A percentile compares a stretch with the other conserved stretches of the same genome.
These are phyloP conservation scores for Rhododendron williamsianum DNA, from an alignment of 148 eudicot species.

Conservation along the genomic window DNA sequence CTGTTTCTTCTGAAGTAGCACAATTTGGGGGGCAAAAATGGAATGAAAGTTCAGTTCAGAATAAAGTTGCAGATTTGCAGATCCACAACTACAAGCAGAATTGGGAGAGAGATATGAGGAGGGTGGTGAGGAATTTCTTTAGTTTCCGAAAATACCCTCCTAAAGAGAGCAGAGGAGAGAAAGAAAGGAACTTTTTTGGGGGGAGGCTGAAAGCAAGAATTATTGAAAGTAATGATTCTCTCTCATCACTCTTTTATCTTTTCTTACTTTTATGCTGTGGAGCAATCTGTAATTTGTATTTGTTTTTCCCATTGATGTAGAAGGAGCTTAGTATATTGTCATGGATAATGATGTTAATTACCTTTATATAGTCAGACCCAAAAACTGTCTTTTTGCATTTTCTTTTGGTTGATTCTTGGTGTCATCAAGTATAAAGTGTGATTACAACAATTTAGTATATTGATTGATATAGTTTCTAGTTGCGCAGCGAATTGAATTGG, in stretches of 20 bases:
- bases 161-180: not conserved
- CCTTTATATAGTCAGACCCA: not conserved
- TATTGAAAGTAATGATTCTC: not conserved
- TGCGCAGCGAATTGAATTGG: not conserved
- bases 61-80: slow-evolving; percentile 21
- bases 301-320: not conserved
- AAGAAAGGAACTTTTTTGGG: too few relatives aligned
- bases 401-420: not conserved
- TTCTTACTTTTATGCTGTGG: not conserved
- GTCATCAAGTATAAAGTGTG: not conserved
- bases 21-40: not conserved
- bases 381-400: not conserved
- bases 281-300: slow-evolving; percentile 3
- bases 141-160: slow-evolving; percentile 6
- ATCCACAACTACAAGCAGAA: slow-evolving; percentile 9
- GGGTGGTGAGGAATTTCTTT: not conserved
- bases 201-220: not conserved
- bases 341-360: not conserved
- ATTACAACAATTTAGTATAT: not conserved
- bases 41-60: not conserved
- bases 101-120: not conserved
- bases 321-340: not conserved
- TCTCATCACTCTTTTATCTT: not conserved
- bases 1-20: not conserved
- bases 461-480: not conserved